Evolutionary conservation across 192 early-diverging fungal species (phyloP), one percentile per base, ranked within the genome.

Genomic region (Chytriomyces sp.): DNA sequence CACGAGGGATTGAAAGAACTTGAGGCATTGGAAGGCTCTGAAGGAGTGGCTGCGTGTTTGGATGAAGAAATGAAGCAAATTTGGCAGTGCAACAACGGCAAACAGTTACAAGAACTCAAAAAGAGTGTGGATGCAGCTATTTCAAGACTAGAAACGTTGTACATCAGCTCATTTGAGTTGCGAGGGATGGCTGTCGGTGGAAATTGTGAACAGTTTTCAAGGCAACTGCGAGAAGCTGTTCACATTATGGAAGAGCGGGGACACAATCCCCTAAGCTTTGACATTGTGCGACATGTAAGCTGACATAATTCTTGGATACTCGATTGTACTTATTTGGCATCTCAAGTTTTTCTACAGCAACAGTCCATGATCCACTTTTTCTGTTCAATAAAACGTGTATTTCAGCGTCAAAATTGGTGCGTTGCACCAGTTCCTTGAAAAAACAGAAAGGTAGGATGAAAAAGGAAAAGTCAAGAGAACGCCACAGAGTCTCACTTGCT

Each of bases 1-100:
- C 28, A 25, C 8, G 54, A 60, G 22, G 58, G 58, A 10, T 60
- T 60, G 32, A 39, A 44, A 64, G 62, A 39, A 41, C 39, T 64
- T 19, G 39, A 64, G 19, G 62, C n/a, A 2, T 1, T 36, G 32
- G 32, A 19, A 30, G 3, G 2, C 10, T 17, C 17, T 17, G 12
- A 10, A 26, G 6, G 17, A 10, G 28, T 28, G 5, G 59, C 32
- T 22, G 30, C 38, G 37, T 14, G n/a, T n/a, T n/a, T 61, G 14
- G 59, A 61, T 10, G 59, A 7, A 2, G 32, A 30, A 61, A 6
- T 2, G 59, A 25, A 25, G 59, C 59, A 37, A 36, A 12, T 61
- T 2, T 61, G 32, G 59, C 14, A 37, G 0, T 3, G 26, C 26
- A n/a, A n/a, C n/a, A n/a, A n/a, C n/a, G n/a, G n/a, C n/a, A n/a